A percentile compares a stretch with the other conserved stretches of the same genome.
Evolutionary conservation across 345 rosid genomes (phyloP).

Genomic region (Melastoma malabathricum): DNA sequence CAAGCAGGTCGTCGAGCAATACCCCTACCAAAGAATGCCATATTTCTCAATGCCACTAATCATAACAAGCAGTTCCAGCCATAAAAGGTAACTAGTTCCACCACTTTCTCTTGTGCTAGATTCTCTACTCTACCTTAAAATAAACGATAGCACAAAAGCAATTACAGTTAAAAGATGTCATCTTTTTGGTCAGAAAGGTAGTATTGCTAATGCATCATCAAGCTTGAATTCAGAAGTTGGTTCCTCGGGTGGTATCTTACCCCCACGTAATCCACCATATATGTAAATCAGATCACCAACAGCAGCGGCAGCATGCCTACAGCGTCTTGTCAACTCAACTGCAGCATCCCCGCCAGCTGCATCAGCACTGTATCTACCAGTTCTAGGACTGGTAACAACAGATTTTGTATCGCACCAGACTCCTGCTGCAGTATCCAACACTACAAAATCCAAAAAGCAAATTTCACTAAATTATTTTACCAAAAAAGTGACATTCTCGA

Average conservation of each 20-base stretch:
- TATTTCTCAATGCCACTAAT: constrained; percentile 3
- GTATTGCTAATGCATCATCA: not conserved
- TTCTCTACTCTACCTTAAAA: too few species aligned
- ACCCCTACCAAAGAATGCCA: constrained; percentile 48
- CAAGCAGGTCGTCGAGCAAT: constrained; percentile 94
- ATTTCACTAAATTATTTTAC: not conserved
- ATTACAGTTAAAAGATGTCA: too few species aligned
- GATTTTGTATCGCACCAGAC: constrained; percentile 99
- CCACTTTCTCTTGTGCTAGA: too few species aligned
- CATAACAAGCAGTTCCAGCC: not conserved
- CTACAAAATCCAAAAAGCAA: constrained; percentile 26
- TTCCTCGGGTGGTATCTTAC: constrained; percentile 26
- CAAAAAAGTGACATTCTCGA: not conserved
- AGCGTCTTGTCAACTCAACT: constrained; percentile 96
- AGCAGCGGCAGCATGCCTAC: constrained; percentile 99
- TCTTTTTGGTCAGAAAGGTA: too few species aligned
- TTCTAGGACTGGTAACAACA: constrained; percentile 89
- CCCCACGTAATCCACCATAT: constrained; percentile 99
- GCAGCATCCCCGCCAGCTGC: constrained; percentile 99
- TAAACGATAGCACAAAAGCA: too few species aligned
- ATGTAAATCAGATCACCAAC: constrained; percentile 86
- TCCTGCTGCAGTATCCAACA: constrained; percentile 99
- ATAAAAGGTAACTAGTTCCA: too few species aligned
- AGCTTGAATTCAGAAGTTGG: not conserved
- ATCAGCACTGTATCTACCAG: constrained; percentile 93